phyloP scores from a whole-genome alignment of 495 filamentous ascomycete genomes.

The Apodospora peruviana region DNA sequence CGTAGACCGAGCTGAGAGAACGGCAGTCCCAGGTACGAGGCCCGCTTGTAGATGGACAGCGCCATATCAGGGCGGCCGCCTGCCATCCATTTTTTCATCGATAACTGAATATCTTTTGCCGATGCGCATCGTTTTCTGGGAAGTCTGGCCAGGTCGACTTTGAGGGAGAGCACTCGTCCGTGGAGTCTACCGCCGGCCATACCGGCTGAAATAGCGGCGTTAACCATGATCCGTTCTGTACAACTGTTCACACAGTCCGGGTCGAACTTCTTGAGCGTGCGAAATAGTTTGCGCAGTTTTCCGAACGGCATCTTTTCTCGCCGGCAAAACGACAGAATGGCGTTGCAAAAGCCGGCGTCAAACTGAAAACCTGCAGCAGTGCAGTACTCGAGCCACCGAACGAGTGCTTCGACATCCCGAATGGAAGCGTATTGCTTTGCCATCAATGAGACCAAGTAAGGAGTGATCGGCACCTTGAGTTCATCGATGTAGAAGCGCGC shows the following conservation, averaged over 20 bases:
- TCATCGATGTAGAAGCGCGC: slow-evolving; percentile 27
- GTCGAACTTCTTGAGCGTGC: slow-evolving; percentile 22
- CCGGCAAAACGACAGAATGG: slow-evolving; percentile 33
- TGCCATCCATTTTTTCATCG: slow-evolving; percentile 31
- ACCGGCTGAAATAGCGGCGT: slow-evolving; percentile 22
- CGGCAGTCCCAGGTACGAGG: slow-evolving; percentile 24
- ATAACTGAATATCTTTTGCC: slow-evolving; percentile 24
- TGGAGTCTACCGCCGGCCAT: slow-evolving; percentile 10
- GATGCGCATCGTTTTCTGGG: slow-evolving; percentile 16
- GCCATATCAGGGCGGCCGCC: slow-evolving; percentile 16
- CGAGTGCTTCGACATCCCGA: slow-evolving; percentile 32
- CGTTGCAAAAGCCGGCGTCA: slow-evolving; percentile 33
- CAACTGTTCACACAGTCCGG: slow-evolving; percentile 23
- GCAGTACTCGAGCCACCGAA: slow-evolving; percentile 35
- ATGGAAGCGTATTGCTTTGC: slow-evolving; percentile 37
- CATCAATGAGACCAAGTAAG: slow-evolving; percentile 37
- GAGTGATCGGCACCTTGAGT: slow-evolving; percentile 27
- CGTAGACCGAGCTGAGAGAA: slow-evolving; percentile 24
- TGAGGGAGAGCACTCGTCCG: slow-evolving; percentile 16
- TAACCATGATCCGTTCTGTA: slow-evolving; percentile 33
- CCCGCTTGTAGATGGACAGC: slow-evolving; percentile 31
- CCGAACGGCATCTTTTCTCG: slow-evolving; percentile 32
- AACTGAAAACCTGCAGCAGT: slow-evolving; percentile 23
- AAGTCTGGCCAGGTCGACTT: slow-evolving; percentile 11
- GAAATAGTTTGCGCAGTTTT: slow-evolving; percentile 32